phyloP scores from a whole-genome alignment of 352 stramenopile genomes.

The Pythium apleroticum region DNA sequence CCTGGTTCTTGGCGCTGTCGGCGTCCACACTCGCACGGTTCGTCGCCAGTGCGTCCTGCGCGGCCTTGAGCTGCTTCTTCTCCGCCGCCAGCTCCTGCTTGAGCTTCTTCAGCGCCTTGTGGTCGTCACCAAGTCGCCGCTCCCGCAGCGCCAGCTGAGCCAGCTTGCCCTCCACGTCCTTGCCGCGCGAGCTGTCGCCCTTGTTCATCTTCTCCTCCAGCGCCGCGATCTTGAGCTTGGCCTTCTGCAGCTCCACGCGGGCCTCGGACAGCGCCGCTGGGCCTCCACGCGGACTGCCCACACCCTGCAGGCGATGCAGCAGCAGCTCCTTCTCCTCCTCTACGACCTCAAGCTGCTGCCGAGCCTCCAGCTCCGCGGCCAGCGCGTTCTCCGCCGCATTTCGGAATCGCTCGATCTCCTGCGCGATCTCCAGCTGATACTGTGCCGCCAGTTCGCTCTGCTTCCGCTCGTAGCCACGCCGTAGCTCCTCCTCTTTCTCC shows the following conservation, averaged over 20 bases:
- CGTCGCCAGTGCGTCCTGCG: conserved; percentile 14
- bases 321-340: conserved; percentile 30
- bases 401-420: conserved; percentile 3
- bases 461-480: conserved; percentile 7
- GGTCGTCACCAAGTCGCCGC: conserved; percentile 41
- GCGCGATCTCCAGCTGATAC: conserved; percentile 2
- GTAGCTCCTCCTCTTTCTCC: conserved; percentile 5
- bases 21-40: conserved; percentile 1
- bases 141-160: conserved; percentile 36
- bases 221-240: conserved; percentile 44
- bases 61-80: conserved; percentile 33
- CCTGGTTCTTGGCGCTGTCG: conserved; percentile 25
- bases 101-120: conserved; percentile 58
- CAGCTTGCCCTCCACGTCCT: conserved; percentile 41
- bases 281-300: conserved; percentile 17
- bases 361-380: conserved; percentile 13
- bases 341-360: conserved; percentile 17
- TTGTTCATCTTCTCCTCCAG: conserved; percentile 48
- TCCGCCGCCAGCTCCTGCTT: conserved; percentile 35
- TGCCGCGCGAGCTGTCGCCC: conserved; percentile 27
- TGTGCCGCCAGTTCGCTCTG: not conserved
- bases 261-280: conserved; percentile 30
- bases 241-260: conserved; percentile 53
- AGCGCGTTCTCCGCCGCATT: conserved; percentile 19
- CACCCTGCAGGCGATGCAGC: conserved; percentile 19